These are phyloP conservation scores for Rhizopus sp. DNA, from an alignment of 371 early-diverging fungal species.

Conservation along the genomic window DNA sequence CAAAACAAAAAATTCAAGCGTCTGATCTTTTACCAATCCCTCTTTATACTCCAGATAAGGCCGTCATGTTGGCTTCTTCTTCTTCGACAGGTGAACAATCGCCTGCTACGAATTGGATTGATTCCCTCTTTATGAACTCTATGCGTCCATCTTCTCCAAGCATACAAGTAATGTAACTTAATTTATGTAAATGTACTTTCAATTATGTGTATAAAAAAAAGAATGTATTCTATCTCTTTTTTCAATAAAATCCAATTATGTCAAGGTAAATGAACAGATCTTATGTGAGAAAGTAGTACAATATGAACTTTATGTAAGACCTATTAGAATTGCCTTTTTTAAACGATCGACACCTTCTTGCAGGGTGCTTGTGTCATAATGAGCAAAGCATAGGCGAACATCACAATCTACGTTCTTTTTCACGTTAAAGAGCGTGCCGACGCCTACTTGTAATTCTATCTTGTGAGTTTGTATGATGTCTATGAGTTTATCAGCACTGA, in stretches of 20 bases:
- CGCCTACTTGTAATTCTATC: slow-evolving; percentile 27
- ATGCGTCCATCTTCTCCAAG: too few relatives aligned
- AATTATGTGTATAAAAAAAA: neutral
- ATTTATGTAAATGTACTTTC: too few relatives aligned
- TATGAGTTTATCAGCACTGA: slow-evolving; percentile 19
- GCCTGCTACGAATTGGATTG: too few relatives aligned
- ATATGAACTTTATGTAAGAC: neutral
- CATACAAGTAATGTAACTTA: too few relatives aligned
- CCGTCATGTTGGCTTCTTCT: slow-evolving; percentile 9
- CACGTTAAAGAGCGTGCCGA: slow-evolving; percentile 28
- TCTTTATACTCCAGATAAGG: slow-evolving; percentile 15
- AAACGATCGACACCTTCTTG: slow-evolving; percentile 20
- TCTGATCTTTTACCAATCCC: slow-evolving; percentile 13
- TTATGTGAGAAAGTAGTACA: too few relatives aligned
- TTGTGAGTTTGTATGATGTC: slow-evolving; percentile 16
- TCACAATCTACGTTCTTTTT: slow-evolving; percentile 8
- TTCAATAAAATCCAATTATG: too few relatives aligned
- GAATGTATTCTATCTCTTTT: neutral
- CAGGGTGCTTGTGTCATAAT: slow-evolving; percentile 22
- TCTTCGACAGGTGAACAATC: neutral
- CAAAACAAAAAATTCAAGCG: neutral
- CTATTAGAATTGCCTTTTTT: slow-evolving; percentile 17
- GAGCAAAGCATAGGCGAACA: slow-evolving; percentile 29
- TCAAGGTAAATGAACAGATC: too few relatives aligned
- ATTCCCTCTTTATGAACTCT: too few relatives aligned